phyloP scores from a whole-genome alignment of 495 filamentous ascomycete genomes.

The Endocarpon pusillum region DNA sequence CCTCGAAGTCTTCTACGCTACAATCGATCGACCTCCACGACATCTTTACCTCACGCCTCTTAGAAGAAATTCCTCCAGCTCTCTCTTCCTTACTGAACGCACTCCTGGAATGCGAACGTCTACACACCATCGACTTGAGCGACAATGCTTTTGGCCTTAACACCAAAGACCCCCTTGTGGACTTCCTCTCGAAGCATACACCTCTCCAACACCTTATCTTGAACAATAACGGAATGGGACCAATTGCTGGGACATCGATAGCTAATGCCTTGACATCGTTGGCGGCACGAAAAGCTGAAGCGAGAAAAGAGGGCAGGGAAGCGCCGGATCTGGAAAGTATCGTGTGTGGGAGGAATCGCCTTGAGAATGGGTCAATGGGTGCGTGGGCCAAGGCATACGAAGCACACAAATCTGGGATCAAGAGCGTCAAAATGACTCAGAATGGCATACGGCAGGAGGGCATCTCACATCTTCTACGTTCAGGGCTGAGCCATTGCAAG shows the following conservation, averaged over 20 bases:
- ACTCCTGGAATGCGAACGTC: slow-evolving; percentile 60
- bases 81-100: slow-evolving; percentile 71
- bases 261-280: slow-evolving; percentile 63
- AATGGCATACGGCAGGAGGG: slow-evolving; percentile 95
- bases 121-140: slow-evolving; percentile 85
- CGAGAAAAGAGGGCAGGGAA: slow-evolving; percentile 40
- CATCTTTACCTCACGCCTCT: slow-evolving; percentile 88
- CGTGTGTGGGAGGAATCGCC: slow-evolving; percentile 84
- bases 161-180: slow-evolving; percentile 63
- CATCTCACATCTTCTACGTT: slow-evolving; percentile 54
- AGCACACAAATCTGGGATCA: slow-evolving; percentile 56
- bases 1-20: slow-evolving; percentile 64
- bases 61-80: slow-evolving; percentile 84
- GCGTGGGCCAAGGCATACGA: slow-evolving; percentile 81
- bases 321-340: slow-evolving; percentile 79
- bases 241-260: slow-evolving; percentile 68
- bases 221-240: slow-evolving; percentile 97
- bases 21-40: slow-evolving; percentile 82
- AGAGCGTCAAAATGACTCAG: slow-evolving; percentile 90
- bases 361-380: slow-evolving; percentile 90
- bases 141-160: slow-evolving; percentile 97
- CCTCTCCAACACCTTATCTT: slow-evolving; percentile 84
- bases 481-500: slow-evolving; percentile 52
- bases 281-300: slow-evolving; percentile 64
- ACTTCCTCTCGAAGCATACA: slow-evolving; percentile 70